Evolutionary conservation across 345 rosid species (phyloP).

Genomic region (Sonneratia caseolaris): DNA sequence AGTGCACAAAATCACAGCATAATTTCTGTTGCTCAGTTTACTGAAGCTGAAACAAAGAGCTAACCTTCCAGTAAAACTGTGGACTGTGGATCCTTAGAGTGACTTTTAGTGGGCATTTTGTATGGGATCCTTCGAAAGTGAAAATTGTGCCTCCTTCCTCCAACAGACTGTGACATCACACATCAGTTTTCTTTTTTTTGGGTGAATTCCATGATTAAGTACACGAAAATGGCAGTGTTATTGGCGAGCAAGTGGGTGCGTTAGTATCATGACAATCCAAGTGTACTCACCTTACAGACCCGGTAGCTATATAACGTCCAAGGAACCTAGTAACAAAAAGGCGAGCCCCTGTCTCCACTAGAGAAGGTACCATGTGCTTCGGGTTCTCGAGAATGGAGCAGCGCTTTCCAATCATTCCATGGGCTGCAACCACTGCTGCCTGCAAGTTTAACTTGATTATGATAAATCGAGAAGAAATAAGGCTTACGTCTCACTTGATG

Average conservation of each 20-base stretch:
- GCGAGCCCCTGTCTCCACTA: slow-evolving; percentile 64
- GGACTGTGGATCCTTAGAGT: slow-evolving; percentile 64
- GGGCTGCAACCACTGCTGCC: slow-evolving; percentile 75
- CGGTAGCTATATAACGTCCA: slow-evolving; percentile 53
- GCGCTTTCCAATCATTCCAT: slow-evolving; percentile 46
- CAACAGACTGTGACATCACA: slow-evolving; percentile 30
- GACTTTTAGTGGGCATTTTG: slow-evolving; percentile 35
- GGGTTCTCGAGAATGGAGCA: slow-evolving; percentile 44
- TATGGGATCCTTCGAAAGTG: slow-evolving; percentile 46
- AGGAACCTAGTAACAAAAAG: slow-evolving; percentile 68
- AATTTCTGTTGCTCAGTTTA: not conserved
- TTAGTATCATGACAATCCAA: not conserved
- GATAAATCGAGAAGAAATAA: not conserved
- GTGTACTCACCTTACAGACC: slow-evolving; percentile 57
- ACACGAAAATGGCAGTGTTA: not conserved
- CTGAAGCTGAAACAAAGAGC: not conserved
- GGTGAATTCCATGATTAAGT: not conserved
- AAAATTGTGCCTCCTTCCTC: slow-evolving; percentile 90
- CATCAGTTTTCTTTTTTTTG: too few relatives aligned
- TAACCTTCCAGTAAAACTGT: slow-evolving; percentile 91
- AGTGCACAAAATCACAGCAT: not conserved
- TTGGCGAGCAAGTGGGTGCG: not conserved
- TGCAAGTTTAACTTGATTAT: slow-evolving; percentile 15
- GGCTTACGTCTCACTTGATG: not conserved
- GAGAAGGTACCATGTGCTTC: slow-evolving; percentile 68